Evolutionary conservation across 2,329 filamentous ascomycete species (phyloP), one percentile per base, ranked within the genome.

Genomic region (Colletotrichum sp.): DNA sequence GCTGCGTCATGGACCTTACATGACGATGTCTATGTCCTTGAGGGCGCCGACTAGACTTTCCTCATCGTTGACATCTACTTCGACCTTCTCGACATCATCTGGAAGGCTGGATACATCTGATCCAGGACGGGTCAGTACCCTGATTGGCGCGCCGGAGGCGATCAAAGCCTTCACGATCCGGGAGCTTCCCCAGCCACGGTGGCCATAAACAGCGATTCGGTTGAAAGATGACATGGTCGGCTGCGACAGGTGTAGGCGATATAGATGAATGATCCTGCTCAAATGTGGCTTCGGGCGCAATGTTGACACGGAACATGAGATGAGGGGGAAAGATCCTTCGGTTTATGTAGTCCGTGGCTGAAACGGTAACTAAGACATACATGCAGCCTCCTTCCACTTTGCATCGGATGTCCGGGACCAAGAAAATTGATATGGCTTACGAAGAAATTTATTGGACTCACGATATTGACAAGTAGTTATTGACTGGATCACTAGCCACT

Each of bases 201-300:
- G 80, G 13, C 81, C 81, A 34, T 82, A 81, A 11, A 83, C 72
- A 7, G 81, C 82, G 25, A 83, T 82, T 7, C 80, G 80, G 3
- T 34, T 63, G 11, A 27, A 63, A 36, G 61, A 36, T 63, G 29
- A 7, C 44, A 52, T 52, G 11, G 44, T n/a, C 6, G 4, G n/a
- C 11, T 13, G 44, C 8, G 39, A 11, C 8, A 3, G 11, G 39
- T 19, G 39, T 44, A 11, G 5, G 39, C 9, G 5, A n/a, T 44
- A 44, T 44, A 6, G 19, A n/a, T n/a, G 39, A n/a, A n/a, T 6
- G 8, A 11, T 44, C 1, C 19, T 44, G 39, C 39, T 44, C 2
- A 22, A 11, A 22, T 52, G 11, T 22, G 44, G n/a, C 19, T 49
- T 49, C 9, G 19, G 11, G 19, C 9, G 44, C 44, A 49, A 49